phyloP scores from a whole-genome alignment of 345 rosid species.

The Syzygium oleosum region DNA sequence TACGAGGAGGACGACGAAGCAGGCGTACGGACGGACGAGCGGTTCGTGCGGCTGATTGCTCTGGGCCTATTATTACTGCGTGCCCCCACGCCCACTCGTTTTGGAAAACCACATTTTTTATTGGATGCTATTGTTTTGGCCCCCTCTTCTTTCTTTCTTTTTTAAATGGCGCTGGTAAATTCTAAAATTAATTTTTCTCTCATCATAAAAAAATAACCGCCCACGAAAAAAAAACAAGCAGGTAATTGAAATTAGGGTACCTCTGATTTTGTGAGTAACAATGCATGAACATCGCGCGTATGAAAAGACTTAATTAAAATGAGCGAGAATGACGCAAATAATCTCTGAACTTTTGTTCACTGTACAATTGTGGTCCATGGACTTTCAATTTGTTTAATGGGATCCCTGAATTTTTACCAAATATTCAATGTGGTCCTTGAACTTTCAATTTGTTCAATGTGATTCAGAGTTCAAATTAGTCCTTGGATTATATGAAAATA shows the following conservation, averaged over 20 bases:
- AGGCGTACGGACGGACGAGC: not conserved
- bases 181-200: not conserved
- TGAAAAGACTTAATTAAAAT: not conserved
- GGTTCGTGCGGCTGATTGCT: not conserved
- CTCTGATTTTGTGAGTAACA: not conserved
- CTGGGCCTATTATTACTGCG: not conserved
- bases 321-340: too few species aligned
- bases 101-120: not conserved
- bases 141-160: not conserved
- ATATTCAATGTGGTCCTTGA: too few species aligned
- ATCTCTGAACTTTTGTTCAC: rapidly evolving
- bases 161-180: not conserved
- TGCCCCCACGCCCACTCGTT: not conserved
- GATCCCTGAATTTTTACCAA: too few species aligned
- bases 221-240: not conserved
- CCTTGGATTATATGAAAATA: too few species aligned
- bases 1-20: not conserved
- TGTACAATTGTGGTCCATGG: too few species aligned
- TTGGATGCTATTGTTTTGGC: not conserved
- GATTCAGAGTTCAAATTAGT: too few species aligned
- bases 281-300: not conserved
- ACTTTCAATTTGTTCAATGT: too few species aligned
- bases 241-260: not conserved
- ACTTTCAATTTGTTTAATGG: too few species aligned
- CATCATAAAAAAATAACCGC: not conserved